Conservation (phyloP, 2,329 filamentous ascomycete species). For the Microascus cirrosus region DNA sequence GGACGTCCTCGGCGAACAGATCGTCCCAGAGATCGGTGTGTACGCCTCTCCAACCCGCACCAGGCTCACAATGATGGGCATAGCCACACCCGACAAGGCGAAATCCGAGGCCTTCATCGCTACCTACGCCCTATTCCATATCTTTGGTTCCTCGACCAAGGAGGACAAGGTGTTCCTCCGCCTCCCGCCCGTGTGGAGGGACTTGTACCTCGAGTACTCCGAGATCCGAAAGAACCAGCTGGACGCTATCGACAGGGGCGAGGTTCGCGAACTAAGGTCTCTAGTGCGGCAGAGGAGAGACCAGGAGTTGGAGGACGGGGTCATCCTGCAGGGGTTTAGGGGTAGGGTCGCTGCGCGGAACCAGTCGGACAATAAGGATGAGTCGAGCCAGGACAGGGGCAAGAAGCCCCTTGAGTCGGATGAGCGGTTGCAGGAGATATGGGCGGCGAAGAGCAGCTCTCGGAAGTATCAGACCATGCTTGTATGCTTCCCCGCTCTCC, state of each 20-base stretch:
- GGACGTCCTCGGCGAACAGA: slow-evolving; percentile 30
- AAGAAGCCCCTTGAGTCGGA: slow-evolving; percentile 25
- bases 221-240: slow-evolving; percentile 57
- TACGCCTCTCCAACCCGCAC: slow-evolving; percentile 32
- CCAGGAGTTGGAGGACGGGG: slow-evolving; percentile 59
- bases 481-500: slow-evolving; percentile 24
- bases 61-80: slow-evolving; percentile 59
- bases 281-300: slow-evolving; percentile 59
- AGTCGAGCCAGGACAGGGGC: slow-evolving; percentile 30
- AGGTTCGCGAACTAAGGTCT: slow-evolving; percentile 57
- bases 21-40: slow-evolving; percentile 20
- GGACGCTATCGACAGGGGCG: slow-evolving; percentile 59
- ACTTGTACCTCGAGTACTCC: slow-evolving; percentile 73
- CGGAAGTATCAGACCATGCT: slow-evolving; percentile 70
- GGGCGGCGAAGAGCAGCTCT: slow-evolving; percentile 45
- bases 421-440: slow-evolving; percentile 45
- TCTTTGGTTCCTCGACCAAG: slow-evolving; percentile 66
- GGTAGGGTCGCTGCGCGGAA: slow-evolving; percentile 39
- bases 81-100: slow-evolving; percentile 62
- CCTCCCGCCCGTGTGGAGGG: slow-evolving; percentile 70
- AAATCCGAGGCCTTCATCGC: slow-evolving; percentile 85
- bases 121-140: slow-evolving; percentile 68
- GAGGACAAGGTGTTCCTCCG: slow-evolving; percentile 79
- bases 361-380: slow-evolving; percentile 35
- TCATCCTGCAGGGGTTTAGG: slow-evolving; percentile 68